phyloP scores from a whole-genome alignment of 306 rosid species.

The Coriaria nepalensis region DNA sequence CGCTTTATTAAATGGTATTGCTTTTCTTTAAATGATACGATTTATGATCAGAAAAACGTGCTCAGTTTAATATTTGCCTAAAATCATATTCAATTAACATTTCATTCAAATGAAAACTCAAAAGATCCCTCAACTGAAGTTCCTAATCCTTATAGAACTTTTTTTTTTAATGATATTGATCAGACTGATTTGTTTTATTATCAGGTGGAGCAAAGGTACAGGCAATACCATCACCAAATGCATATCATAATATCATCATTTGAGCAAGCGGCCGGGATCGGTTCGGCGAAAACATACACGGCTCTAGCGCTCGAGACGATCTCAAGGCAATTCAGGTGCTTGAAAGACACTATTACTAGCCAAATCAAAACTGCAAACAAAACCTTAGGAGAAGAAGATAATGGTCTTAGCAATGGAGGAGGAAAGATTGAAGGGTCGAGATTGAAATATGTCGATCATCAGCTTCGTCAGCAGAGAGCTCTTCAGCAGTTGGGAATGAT shows the following conservation, averaged over 20 bases:
- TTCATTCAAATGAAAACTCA: too few species aligned
- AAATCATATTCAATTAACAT: too few species aligned
- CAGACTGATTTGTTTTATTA: background rate
- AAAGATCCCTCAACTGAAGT: too few species aligned
- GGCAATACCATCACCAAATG: conserved; percentile 88
- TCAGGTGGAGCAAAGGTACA: conserved; percentile 92
- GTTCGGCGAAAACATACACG: conserved; percentile 80
- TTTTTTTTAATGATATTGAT: background rate
- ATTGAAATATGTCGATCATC: conserved; percentile 80
- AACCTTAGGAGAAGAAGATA: conserved; percentile 84
- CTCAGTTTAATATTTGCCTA: too few species aligned
- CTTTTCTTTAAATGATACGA: too few species aligned
- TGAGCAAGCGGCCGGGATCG: conserved; percentile 73
- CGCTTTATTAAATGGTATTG: background rate
- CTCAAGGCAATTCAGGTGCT: conserved; percentile 80
- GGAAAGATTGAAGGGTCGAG: conserved; percentile 75
- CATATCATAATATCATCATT: conserved; percentile 65
- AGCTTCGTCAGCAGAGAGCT: conserved; percentile 81
- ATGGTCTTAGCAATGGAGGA: conserved; percentile 14
- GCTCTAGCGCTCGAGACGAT: conserved; percentile 82
- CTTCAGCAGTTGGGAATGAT: conserved; percentile 96
- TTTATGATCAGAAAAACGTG: too few species aligned
- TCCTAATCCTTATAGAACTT: background rate
- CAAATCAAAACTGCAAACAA: conserved; percentile 61
- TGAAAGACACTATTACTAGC: conserved; percentile 69